Base-by-base conservation (phyloP, 169 alveolate species). In the Cryptosporidium viatorum region DNA sequence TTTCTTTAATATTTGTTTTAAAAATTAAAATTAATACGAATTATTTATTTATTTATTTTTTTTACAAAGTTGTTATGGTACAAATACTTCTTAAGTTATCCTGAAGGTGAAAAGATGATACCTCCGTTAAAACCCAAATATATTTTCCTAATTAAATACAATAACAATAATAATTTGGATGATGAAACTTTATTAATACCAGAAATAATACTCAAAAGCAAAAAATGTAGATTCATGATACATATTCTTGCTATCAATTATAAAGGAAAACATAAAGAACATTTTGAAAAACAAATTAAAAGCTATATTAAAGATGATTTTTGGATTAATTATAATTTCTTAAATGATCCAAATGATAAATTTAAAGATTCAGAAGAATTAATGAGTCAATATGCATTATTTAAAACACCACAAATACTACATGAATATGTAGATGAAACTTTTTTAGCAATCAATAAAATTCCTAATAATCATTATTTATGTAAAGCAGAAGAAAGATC, bases 181-280 rank as follows among this genome's bases (percentile, higher is more conserved):
- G 21, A 59, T 52, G 70, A 26, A 12, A 69, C 26, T 52, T n/a
- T 58, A 23, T 1, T 29, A 31, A 31, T 73, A n/a, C 86, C 86
- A 31, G 86, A 73, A 39, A 35, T 43, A 18, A 58, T 73, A 23
- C 8, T 62, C n/a, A 62, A 33, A 4, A 67, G 52, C 14, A 48
- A 62, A 39, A 60, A 41, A 14, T 80, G 89, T 41, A 31, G 89
- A 43, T 80, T 14, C n/a, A 80, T 80, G 89, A 80, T 80, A 41
- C 69, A 59, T 23, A 65, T 80, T 26, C 55, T 80, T 62, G 73
- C 80, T 58, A 62, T 80, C 21, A 73, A 73, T 51, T 73, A 55
- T 41, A 59, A 73, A 18, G 86, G 86, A 52, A 52, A 39, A 60
- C 29, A 60, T 16, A 80, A 65, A 62, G 48, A 43, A 26, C 7